Percentiles rank a stretch among this genome's conserved stretches.
phyloP scores from a whole-genome alignment of 148 eudicot species.

The Beta vulgaris region DNA sequence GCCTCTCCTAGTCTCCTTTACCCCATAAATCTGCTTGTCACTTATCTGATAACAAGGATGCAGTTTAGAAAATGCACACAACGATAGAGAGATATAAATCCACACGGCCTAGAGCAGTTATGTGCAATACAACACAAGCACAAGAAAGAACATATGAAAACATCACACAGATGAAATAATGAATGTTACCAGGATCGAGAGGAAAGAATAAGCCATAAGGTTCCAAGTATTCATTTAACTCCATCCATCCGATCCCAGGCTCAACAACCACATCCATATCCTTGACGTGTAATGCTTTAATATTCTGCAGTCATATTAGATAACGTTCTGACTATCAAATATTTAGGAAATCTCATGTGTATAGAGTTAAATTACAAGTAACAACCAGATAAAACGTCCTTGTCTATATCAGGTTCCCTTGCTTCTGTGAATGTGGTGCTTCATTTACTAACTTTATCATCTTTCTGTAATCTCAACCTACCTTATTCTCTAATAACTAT shows the following conservation, averaged over 20 bases:
- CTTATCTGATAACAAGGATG: background rate
- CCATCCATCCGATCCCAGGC: constrained; percentile 99
- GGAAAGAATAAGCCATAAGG: constrained; percentile 96
- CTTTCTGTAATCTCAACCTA: background rate
- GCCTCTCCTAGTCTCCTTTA: background rate
- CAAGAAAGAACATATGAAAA: background rate
- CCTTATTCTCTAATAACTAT: background rate
- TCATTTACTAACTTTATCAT: background rate
- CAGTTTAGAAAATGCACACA: background rate
- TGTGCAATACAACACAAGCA: background rate
- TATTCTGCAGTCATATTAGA: constrained; percentile 41
- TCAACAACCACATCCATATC: constrained; percentile 99
- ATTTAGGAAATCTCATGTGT: background rate
- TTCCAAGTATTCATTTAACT: constrained; percentile 91
- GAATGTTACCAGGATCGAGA: constrained; percentile 84
- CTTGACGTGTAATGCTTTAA: constrained; percentile 74
- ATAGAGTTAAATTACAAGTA: background rate
- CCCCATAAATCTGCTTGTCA: no score
- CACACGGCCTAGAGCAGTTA: background rate
- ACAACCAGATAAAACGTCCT: background rate
- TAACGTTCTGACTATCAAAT: background rate
- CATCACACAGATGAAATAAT: background rate
- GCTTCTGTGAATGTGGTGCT: background rate
- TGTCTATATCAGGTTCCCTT: background rate
- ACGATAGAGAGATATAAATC: background rate